Conservation (phyloP, 2,329 filamentous ascomycete species). For the Penicillium sp. region DNA sequence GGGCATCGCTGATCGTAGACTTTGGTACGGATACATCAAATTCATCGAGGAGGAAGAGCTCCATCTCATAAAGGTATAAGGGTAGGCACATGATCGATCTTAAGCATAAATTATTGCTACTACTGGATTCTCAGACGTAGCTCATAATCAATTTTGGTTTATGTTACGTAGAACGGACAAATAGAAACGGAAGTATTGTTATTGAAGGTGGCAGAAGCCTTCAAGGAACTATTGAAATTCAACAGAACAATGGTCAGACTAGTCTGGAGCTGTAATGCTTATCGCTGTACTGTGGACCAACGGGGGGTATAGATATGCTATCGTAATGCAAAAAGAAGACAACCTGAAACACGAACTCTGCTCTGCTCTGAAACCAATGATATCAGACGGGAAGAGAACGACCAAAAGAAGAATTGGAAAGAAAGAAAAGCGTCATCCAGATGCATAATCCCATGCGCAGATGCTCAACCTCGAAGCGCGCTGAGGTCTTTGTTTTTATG, state of each 20-base stretch:
- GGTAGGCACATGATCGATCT: too few relatives aligned
- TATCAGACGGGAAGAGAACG: neutral
- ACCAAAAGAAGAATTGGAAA: neutral
- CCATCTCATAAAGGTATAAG: too few relatives aligned
- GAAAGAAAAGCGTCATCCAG: neutral
- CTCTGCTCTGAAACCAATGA: neutral
- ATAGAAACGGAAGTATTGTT: neutral
- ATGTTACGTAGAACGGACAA: neutral
- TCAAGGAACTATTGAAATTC: constrained; percentile 10
- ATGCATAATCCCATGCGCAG: constrained; percentile 3
- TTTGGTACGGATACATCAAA: too few relatives aligned
- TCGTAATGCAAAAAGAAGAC: constrained; percentile 26
- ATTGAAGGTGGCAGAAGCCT: constrained; percentile 10
- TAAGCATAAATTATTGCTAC: too few relatives aligned
- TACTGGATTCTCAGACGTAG: neutral
- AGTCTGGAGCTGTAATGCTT: constrained; percentile 14
- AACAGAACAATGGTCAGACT: constrained; percentile 9
- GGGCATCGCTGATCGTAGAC: too few relatives aligned
- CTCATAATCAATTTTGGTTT: neutral
- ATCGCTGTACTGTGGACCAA: constrained; percentile 13
- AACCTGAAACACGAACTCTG: neutral
- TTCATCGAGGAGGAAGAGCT: too few relatives aligned
- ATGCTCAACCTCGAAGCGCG: neutral
- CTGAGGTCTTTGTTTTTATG: constrained; percentile 19
- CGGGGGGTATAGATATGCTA: constrained; percentile 35